phyloP scores from a whole-genome alignment of 345 rosid species.

The Geranium brycei region DNA sequence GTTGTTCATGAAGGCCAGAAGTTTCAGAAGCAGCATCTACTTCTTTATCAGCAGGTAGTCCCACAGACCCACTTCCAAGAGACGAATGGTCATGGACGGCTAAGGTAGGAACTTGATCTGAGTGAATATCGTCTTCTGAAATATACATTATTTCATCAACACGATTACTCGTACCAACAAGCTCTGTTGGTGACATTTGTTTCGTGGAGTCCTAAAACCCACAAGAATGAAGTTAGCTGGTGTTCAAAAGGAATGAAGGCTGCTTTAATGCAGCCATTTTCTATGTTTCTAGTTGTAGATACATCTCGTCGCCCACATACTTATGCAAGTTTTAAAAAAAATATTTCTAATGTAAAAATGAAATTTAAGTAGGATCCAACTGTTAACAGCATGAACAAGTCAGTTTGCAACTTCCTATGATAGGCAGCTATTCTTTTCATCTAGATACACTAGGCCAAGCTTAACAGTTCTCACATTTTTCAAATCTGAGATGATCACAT shows the following conservation, averaged over 20 bases:
- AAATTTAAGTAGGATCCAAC: too few species aligned
- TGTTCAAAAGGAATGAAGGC: not conserved
- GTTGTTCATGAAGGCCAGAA: conserved; percentile 24
- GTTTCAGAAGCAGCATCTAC: conserved; percentile 19
- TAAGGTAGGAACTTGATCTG: conserved; percentile 79
- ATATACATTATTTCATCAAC: conserved; percentile 36
- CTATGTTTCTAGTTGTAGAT: not conserved
- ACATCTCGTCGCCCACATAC: not conserved
- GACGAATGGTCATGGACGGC: conserved; percentile 48
- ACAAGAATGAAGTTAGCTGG: not conserved
- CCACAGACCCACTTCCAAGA: conserved; percentile 26
- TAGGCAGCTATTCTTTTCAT: not conserved
- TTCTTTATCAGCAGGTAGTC: conserved; percentile 25
- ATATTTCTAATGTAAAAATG: too few species aligned
- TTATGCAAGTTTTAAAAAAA: not conserved
- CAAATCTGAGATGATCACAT: conserved; percentile 18
- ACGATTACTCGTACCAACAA: conserved; percentile 27
- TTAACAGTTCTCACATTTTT: conserved; percentile 32
- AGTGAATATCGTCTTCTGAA: conserved; percentile 41
- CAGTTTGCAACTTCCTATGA: not conserved
- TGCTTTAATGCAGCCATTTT: not conserved
- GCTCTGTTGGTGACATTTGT: conserved; percentile 28
- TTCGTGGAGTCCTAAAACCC: conserved; percentile 1
- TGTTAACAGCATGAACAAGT: not conserved
- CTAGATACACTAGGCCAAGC: not conserved